Evolutionary conservation across 2,329 filamentous ascomycete genomes (phyloP).

Genomic region (Neopestalotiopsis rosae): DNA sequence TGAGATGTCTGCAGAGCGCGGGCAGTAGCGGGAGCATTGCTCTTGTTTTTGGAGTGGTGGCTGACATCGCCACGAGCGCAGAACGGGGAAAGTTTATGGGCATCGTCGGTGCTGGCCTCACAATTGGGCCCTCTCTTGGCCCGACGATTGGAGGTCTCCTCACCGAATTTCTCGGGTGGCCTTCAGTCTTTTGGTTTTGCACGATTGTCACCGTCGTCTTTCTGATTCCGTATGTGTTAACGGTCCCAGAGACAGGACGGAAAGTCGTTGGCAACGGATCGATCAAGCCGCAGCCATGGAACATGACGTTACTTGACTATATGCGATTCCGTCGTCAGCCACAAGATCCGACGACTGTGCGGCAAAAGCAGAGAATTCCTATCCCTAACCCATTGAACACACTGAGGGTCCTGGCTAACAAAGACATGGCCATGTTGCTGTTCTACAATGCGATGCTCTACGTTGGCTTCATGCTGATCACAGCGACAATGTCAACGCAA

Average conservation of each 20-base stretch:
- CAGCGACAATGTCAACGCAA: slow-evolving; percentile 57
- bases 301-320: slow-evolving; percentile 60
- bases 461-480: slow-evolving; percentile 59
- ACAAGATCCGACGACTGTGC: slow-evolving; percentile 39
- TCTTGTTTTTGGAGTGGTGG: slow-evolving; percentile 72
- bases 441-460: slow-evolving; percentile 60
- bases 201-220: slow-evolving; percentile 58
- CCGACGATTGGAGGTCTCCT: slow-evolving; percentile 70
- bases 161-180: slow-evolving; percentile 68
- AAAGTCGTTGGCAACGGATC: slow-evolving; percentile 69
- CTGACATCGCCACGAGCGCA: slow-evolving; percentile 71
- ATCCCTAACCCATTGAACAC: slow-evolving; percentile 64
- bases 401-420: slow-evolving; percentile 58
- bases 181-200: slow-evolving; percentile 74
- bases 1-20: slow-evolving; percentile 66
- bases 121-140: slow-evolving; percentile 59
- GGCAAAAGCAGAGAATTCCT: slow-evolving; percentile 46
- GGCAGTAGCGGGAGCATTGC: slow-evolving; percentile 75
- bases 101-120: slow-evolving; percentile 63
- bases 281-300: slow-evolving; percentile 61
- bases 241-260: slow-evolving; percentile 64
- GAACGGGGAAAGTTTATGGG: slow-evolving; percentile 79
- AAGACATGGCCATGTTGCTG: slow-evolving; percentile 60
- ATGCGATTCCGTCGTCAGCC: slow-evolving; percentile 42
- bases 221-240: slow-evolving; percentile 58